Evolutionary conservation across 495 filamentous ascomycete species (phyloP).

Genomic region (Staphylotrichum tortipilum): DNA sequence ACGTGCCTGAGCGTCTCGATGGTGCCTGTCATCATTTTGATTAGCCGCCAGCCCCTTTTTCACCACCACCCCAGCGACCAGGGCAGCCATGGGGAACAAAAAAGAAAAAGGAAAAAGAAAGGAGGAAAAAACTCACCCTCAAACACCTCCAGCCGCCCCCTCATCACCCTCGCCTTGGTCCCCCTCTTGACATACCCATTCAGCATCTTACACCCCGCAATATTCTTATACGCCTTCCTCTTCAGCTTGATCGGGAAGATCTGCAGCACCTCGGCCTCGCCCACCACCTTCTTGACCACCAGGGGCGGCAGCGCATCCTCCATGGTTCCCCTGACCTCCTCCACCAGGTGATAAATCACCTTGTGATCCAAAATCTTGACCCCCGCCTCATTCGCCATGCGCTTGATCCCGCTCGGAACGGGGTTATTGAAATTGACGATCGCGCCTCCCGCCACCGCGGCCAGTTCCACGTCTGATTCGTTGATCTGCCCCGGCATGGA

Average conservation of each 20-base stretch:
- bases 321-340: conserved; percentile 65
- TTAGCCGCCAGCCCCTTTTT: too few relatives aligned
- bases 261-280: conserved; percentile 80
- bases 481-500: conserved; percentile 67
- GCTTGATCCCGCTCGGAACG: conserved; percentile 57
- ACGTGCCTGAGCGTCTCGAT: conserved; percentile 77
- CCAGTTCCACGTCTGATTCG: conserved; percentile 86
- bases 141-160: conserved; percentile 58
- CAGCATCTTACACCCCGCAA: conserved; percentile 83
- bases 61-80: conserved; percentile 13
- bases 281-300: conserved; percentile 59
- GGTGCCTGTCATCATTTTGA: conserved; percentile 48
- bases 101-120: not conserved
- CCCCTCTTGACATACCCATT: conserved; percentile 62
- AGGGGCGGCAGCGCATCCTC: conserved; percentile 57
- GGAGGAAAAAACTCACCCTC: conserved; percentile 53
- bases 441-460: conserved; percentile 57
- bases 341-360: conserved; percentile 85
- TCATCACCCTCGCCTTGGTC: conserved; percentile 60
- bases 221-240: conserved; percentile 53
- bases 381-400: conserved; percentile 56
- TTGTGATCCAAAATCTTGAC: conserved; percentile 79
- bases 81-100: too few relatives aligned
- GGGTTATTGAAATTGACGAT: conserved; percentile 82
- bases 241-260: conserved; percentile 77